Conservation (phyloP, 352 stramenopile genomes). For the Phytophthora multivora region DNA sequence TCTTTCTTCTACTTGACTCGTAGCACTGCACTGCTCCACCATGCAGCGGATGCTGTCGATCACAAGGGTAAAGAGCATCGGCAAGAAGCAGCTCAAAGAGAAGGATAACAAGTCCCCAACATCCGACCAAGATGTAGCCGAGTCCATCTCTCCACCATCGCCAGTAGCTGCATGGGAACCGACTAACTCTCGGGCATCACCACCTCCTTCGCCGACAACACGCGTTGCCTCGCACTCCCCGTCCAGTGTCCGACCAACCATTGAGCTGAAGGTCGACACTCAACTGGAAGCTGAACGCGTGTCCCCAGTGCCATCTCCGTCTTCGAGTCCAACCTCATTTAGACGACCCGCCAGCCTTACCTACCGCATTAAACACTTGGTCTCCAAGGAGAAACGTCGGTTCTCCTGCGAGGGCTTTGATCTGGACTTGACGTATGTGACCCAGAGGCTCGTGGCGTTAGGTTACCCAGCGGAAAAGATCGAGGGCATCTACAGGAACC, state of each 20-base stretch:
- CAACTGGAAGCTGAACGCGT: slow-evolving; percentile 21
- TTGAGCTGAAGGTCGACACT: slow-evolving; percentile 27
- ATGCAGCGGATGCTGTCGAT: slow-evolving; percentile 39
- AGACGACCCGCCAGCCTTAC: slow-evolving; percentile 35
- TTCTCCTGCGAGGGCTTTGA: slow-evolving; percentile 91
- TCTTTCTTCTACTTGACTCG: background rate
- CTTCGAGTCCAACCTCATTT: slow-evolving; percentile 23
- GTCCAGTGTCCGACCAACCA: slow-evolving; percentile 14
- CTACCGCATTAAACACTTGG: slow-evolving; percentile 79
- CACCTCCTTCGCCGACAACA: slow-evolving; percentile 18
- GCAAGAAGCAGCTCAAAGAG: slow-evolving; percentile 18
- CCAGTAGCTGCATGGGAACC: slow-evolving; percentile 21
- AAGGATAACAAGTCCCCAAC: slow-evolving; percentile 14
- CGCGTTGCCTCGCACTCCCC: slow-evolving; percentile 6
- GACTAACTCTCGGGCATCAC: background rate
- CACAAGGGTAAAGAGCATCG: slow-evolving; percentile 17
- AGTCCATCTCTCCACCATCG: slow-evolving; percentile 19
- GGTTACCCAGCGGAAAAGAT: slow-evolving; percentile 90
- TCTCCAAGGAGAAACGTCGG: slow-evolving; percentile 91
- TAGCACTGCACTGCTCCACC: background rate
- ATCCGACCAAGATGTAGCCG: slow-evolving; percentile 6
- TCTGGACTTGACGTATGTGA: slow-evolving; percentile 93
- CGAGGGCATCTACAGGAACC: slow-evolving; percentile 91
- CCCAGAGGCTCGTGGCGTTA: slow-evolving; percentile 84
- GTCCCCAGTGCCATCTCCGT: slow-evolving; percentile 14